Conservation (phyloP, 2,329 filamentous ascomycete species). For the Thelonectria blattea region DNA sequence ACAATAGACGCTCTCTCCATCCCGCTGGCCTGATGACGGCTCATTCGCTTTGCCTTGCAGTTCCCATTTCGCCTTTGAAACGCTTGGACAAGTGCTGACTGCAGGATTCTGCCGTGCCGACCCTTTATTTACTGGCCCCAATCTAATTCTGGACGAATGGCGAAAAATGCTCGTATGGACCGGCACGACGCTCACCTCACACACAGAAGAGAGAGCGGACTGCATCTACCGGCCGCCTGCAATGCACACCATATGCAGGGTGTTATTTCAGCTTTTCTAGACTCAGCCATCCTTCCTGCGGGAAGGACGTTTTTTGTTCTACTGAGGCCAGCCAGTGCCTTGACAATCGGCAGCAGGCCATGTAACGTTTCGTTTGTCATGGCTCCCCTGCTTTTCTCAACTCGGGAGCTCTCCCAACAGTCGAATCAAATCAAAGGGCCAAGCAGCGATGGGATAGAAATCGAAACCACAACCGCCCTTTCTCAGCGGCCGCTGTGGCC, state of each 20-base stretch:
- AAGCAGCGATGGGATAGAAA: background rate
- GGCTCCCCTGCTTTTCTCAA: background rate
- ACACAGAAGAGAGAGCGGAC: too few species aligned
- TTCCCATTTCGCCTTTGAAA: background rate
- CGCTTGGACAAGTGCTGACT: background rate
- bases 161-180: background rate
- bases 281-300: background rate
- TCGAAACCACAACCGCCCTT: background rate
- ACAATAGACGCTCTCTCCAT: background rate
- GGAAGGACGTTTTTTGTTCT: background rate
- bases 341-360: background rate
- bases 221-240: background rate
- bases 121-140: background rate
- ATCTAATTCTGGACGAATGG: background rate
- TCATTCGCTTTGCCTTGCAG: background rate
- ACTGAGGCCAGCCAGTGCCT: constrained; percentile 2
- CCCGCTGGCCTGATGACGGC: background rate
- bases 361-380: constrained; percentile 16
- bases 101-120: background rate
- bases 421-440: too few species aligned
- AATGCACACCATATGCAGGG: background rate
- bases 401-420: background rate
- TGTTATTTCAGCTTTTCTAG: background rate
- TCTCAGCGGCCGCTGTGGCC: background rate
- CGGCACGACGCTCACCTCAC: too few species aligned